Evolutionary conservation across 2,329 filamentous ascomycete genomes (phyloP).

Genomic region (Trichoderma hamatum): DNA sequence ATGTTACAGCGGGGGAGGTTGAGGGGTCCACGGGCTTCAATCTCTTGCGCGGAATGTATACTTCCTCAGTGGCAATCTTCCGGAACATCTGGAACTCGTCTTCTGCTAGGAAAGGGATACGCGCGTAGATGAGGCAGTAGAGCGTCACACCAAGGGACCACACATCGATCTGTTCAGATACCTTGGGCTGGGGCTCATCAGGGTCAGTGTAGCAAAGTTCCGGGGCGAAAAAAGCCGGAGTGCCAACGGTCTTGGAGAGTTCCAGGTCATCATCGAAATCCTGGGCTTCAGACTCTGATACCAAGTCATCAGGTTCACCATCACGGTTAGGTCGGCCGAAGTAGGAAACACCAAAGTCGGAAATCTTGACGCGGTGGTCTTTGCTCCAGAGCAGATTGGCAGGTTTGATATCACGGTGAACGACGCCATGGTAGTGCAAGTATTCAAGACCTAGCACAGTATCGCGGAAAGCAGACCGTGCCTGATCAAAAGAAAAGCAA

Average conservation of each 20-base stretch:
- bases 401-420: slow-evolving; percentile 83
- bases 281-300: slow-evolving; percentile 77
- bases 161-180: slow-evolving; percentile 93
- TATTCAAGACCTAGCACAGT: slow-evolving; percentile 93
- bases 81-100: slow-evolving; percentile 92
- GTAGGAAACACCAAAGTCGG: slow-evolving; percentile 97
- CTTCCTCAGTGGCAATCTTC: slow-evolving; percentile 88
- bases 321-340: slow-evolving; percentile 86
- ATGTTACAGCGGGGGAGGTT: slow-evolving; percentile 58
- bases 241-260: slow-evolving; percentile 96
- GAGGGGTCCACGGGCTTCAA: slow-evolving; percentile 73
- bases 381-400: slow-evolving; percentile 88
- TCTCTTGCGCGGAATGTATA: slow-evolving; percentile 81
- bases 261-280: slow-evolving; percentile 93
- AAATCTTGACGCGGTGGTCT: slow-evolving; percentile 91
- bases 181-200: slow-evolving; percentile 69
- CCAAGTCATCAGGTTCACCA: slow-evolving; percentile 74
- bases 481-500: slow-evolving; percentile 83
- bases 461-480: slow-evolving; percentile 84
- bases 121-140: slow-evolving; percentile 92
- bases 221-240: slow-evolving; percentile 95
- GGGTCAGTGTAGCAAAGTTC: slow-evolving; percentile 90
- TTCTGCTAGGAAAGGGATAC: slow-evolving; percentile 89
- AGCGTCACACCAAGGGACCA: slow-evolving; percentile 97
- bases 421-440: slow-evolving; percentile 82